Conservation (phyloP, 2,329 filamentous ascomycete species). For the Colletotrichum truncatum region DNA sequence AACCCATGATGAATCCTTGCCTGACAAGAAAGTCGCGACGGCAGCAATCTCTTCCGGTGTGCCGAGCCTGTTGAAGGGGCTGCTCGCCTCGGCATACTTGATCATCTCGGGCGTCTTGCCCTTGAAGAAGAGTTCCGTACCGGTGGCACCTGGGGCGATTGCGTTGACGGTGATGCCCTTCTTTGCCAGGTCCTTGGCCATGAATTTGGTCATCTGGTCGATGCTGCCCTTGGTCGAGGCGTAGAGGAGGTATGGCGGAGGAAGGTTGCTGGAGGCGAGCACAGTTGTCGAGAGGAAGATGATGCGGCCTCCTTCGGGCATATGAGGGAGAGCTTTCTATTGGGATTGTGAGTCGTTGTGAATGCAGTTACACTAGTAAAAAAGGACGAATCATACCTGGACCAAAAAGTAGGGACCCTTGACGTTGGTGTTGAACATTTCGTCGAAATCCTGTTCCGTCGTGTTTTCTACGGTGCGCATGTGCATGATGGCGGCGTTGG, state of each 20-base stretch:
- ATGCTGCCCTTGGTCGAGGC: constrained; percentile 66
- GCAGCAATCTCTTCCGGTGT: constrained; percentile 51
- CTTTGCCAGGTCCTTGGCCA: constrained; percentile 63
- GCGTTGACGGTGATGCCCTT: constrained; percentile 55
- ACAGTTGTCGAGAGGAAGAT: constrained; percentile 60
- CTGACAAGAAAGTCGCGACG: constrained; percentile 39
- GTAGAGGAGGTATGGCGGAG: constrained; percentile 60
- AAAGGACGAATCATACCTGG: constrained; percentile 39
- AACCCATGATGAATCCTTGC: constrained; percentile 52
- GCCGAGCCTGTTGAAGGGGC: constrained; percentile 32
- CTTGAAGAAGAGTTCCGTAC: constrained; percentile 63
- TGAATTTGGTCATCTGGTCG: constrained; percentile 64
- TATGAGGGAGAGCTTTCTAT: constrained; percentile 61
- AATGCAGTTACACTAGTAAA: too few relatives aligned
- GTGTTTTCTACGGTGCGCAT: constrained; percentile 58
- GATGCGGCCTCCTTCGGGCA: constrained; percentile 57
- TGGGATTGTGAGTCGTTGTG: neutral
- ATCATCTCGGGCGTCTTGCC: constrained; percentile 58
- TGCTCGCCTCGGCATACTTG: constrained; percentile 44
- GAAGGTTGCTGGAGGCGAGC: constrained; percentile 46
- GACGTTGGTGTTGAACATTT: constrained; percentile 60
- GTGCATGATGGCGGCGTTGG: constrained; percentile 62
- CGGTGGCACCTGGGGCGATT: constrained; percentile 54
- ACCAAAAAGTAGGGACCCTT: constrained; percentile 65
- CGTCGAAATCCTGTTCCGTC: constrained; percentile 61